Conservation (phyloP, 1,284 basidiomycete species). For the Cutaneotrichosporon sp. region DNA sequence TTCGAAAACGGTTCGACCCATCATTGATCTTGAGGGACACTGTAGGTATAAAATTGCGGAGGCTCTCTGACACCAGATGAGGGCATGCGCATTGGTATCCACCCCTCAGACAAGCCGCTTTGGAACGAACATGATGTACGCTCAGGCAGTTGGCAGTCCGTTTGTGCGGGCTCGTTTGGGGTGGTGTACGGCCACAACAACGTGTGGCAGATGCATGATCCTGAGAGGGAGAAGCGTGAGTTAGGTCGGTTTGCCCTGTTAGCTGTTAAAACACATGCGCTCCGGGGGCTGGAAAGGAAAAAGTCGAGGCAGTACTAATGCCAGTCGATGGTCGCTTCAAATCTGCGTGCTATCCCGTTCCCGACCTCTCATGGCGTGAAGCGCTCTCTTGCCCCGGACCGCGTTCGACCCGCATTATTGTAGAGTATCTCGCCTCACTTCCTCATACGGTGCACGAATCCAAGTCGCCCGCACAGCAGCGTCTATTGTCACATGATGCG, state of each 20-base stretch:
- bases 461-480: slow-evolving; percentile 13
- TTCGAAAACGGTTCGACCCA: slow-evolving; percentile 10
- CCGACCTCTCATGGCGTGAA: slow-evolving; percentile 13
- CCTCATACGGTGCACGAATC: slow-evolving; percentile 15
- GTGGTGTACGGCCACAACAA: slow-evolving; percentile 23
- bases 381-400: slow-evolving; percentile 8
- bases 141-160: slow-evolving; percentile 18
- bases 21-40: slow-evolving; percentile 24
- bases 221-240: slow-evolving; percentile 12
- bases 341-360: not conserved
- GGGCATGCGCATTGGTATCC: not conserved
- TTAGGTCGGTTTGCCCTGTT: not conserved
- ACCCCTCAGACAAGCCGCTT: not conserved
- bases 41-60: slow-evolving; percentile 10
- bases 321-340: not conserved
- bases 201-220: slow-evolving; percentile 25
- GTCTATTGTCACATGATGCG: slow-evolving; percentile 18
- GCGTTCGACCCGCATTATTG: slow-evolving; percentile 10
- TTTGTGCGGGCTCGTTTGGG: slow-evolving; percentile 18
- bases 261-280: too few relatives aligned
- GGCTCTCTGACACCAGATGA: not conserved
- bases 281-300: too few relatives aligned
- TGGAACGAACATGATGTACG: slow-evolving; percentile 21
- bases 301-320: not conserved
- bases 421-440: slow-evolving; percentile 8